Evolutionary conservation across 108 stramenopile species (phyloP).

Genomic region (Pseudonitzschia delicatissima): DNA sequence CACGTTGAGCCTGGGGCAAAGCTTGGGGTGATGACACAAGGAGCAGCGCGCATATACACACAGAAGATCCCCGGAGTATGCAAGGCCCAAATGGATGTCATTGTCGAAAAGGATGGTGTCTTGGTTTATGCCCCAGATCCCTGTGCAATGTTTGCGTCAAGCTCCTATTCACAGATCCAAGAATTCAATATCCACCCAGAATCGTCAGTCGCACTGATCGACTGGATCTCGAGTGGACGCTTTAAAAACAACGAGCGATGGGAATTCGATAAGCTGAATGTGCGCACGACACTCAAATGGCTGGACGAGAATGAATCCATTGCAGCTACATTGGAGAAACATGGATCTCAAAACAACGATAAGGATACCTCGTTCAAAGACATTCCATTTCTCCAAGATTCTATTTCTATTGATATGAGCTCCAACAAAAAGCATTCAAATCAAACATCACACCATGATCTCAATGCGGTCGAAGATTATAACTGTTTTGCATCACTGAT

Average conservation of each 20-base stretch:
- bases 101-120: constrained; percentile 31
- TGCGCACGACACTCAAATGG: constrained; percentile 16
- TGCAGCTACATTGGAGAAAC: neutral
- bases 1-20: constrained; percentile 50
- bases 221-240: constrained; percentile 56
- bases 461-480: constrained; percentile 23
- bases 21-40: constrained; percentile 71
- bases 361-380: constrained; percentile 1
- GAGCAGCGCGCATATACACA: constrained; percentile 42
- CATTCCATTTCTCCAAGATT: constrained; percentile 32
- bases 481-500: constrained; percentile 45
- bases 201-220: constrained; percentile 36
- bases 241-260: constrained; percentile 46
- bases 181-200: constrained; percentile 25
- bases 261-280: constrained; percentile 32
- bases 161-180: constrained; percentile 36
- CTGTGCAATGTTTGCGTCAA: constrained; percentile 31
- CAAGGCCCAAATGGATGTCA: constrained; percentile 29
- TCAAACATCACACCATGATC: constrained; percentile 12
- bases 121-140: constrained; percentile 61
- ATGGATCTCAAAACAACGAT: too few species aligned
- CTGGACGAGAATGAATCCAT: neutral
- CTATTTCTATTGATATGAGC: constrained; percentile 26
- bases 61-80: constrained; percentile 9
- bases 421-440: neutral